Base-by-base conservation (phyloP, 225 moss, liverwort and hornwort genomes). In the Bryoerythrophyllum caledonicum region DNA sequence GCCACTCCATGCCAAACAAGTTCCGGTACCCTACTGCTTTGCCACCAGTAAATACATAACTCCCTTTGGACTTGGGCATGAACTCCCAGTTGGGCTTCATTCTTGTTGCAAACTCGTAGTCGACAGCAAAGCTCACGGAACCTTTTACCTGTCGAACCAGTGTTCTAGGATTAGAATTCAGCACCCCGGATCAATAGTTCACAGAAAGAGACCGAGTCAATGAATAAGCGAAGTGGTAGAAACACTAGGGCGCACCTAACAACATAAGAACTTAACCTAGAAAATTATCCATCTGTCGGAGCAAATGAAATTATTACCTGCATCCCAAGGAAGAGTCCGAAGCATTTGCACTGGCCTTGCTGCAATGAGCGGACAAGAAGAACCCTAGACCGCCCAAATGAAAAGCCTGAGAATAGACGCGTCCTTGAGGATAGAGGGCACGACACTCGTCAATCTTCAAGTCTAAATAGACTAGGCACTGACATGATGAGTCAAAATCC, bases 291-390 rank as follows among this genome's bases (percentile, higher is more conserved):
- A n/a, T n/a, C n/a, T n/a, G n/a, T n/a, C n/a, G n/a, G n/a, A n/a
- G n/a, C n/a, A n/a, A n/a, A n/a, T n/a, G n/a, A n/a, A n/a, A n/a
- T n/a, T n/a, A n/a, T 38, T 61, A 89, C 89, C 89, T 89, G 99
- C 99, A 99, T 99, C 41, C 99, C 99, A 57, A 99, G 87, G 80
- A 99, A 99, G 73, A 99, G 93, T 43, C 99, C 99, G 81, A 99
- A 99, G 87, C 99, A 99, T 76, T 90, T 86, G 80, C 85, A 95
- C 46, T 91, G 86, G 64, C 85, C 84, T 71, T 85, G 78, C 93
- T 95, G 82, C 99, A 99, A 56, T 99, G 99, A 24, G 99, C 99
- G 43, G 99, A 99, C 69, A 99, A 87, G 69, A 99, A 99, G 68
- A 99, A 99, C 11, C 99, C 99, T 74, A 93, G 99, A 44, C 99